phyloP scores from a whole-genome alignment of 805 yeast genomes.

The Candida dendrica region DNA sequence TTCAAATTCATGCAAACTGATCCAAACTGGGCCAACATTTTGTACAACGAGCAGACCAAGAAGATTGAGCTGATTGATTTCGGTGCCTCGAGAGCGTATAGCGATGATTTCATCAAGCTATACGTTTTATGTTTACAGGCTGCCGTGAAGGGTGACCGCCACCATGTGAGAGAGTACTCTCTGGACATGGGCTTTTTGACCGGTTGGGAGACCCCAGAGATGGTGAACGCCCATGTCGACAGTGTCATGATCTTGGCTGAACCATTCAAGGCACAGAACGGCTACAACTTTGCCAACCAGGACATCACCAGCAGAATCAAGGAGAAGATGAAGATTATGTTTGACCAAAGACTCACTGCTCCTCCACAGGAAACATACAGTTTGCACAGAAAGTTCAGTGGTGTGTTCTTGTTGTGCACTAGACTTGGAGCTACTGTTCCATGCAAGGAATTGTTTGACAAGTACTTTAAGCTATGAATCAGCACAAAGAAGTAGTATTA shows the following conservation, averaged over 20 bases:
- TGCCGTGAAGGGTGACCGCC: slow-evolving; percentile 63
- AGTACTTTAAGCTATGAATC: slow-evolving; percentile 38
- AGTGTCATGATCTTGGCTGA: slow-evolving; percentile 88
- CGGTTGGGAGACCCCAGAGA: slow-evolving; percentile 79
- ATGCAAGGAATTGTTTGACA: slow-evolving; percentile 66
- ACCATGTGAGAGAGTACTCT: slow-evolving; percentile 57
- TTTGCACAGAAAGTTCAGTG: slow-evolving; percentile 91
- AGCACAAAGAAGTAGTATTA: too few species aligned
- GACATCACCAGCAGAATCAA: slow-evolving; percentile 93
- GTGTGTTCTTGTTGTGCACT: slow-evolving; percentile 87
- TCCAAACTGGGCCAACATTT: slow-evolving; percentile 98
- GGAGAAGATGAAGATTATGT: slow-evolving; percentile 81
- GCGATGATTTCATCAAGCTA: slow-evolving; percentile 55
- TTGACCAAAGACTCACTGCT: slow-evolving; percentile 85
- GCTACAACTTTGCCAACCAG: slow-evolving; percentile 74
- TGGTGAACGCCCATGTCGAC: slow-evolving; percentile 90
- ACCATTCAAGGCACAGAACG: slow-evolving; percentile 63
- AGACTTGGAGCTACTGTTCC: slow-evolving; percentile 78
- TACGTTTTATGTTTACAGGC: slow-evolving; percentile 70
- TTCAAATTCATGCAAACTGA: slow-evolving; percentile 96
- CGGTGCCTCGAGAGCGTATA: slow-evolving; percentile 87
- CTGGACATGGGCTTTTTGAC: slow-evolving; percentile 79
- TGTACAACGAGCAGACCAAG: slow-evolving; percentile 64
- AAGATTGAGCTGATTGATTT: slow-evolving; percentile 86
- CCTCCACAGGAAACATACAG: slow-evolving; percentile 98